A percentile compares a stretch with the other conserved stretches of the same genome.
Conservation (phyloP, 768 basidiomycete genomes). For the Pisolithus tinctorius region DNA sequence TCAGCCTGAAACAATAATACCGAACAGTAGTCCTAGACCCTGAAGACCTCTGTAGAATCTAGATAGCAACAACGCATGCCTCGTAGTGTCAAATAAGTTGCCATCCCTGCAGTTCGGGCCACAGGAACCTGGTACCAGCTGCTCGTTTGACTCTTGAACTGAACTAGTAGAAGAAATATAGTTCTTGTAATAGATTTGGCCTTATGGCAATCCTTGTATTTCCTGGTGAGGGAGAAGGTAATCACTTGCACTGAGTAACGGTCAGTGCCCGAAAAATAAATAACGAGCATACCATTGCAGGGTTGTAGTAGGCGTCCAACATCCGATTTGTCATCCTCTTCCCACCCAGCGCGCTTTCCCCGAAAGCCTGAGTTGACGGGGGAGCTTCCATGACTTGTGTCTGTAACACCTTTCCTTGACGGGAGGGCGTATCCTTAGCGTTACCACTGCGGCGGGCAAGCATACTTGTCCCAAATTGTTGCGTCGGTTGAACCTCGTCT, state of each 20-base stretch:
- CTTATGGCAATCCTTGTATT: constrained; percentile 6
- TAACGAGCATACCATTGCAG: neutral
- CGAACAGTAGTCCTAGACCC: too few relatives aligned
- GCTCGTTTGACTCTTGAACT: neutral
- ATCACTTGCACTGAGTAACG: constrained; percentile 8
- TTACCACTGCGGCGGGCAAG: constrained; percentile 13
- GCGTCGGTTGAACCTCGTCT: constrained; percentile 17
- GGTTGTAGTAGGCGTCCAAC: neutral
- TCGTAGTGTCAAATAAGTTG: neutral
- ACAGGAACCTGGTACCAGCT: too few relatives aligned
- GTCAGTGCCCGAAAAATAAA: neutral
- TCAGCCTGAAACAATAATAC: too few relatives aligned
- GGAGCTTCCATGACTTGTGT: constrained; percentile 7
- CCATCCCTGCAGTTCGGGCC: neutral
- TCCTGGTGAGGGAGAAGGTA: constrained; percentile 1
- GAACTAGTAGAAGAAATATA: neutral
- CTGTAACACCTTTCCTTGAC: neutral
- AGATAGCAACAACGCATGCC: neutral
- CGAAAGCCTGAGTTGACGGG: constrained; percentile 35
- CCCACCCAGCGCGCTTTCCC: constrained; percentile 29
- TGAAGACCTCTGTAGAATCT: neutral
- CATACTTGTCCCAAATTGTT: constrained; percentile 28
- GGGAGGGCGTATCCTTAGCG: neutral
- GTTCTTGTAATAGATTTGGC: constrained; percentile 4
- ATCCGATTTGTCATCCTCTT: neutral